Base-by-base conservation (phyloP, 192 early-diverging fungal genomes). In the Coemansia sp. region DNA sequence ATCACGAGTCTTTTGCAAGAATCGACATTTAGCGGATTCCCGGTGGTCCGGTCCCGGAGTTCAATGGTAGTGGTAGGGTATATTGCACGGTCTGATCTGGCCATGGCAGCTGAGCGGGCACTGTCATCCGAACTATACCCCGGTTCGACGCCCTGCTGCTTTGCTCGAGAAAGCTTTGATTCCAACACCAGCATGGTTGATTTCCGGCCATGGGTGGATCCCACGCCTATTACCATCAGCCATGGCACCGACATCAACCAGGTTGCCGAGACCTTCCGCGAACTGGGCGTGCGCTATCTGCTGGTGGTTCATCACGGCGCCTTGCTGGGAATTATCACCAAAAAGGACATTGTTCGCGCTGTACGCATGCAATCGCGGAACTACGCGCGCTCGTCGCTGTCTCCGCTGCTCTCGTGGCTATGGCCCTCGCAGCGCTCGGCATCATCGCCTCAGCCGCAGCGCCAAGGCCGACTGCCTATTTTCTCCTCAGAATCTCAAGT, bases 1-100 rank as follows among this genome's bases (percentile, higher is more conserved):
- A 42, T 87, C 15, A 64, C 60, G 23, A 76, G 72, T 0, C 53
- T 83, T 31, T 53, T 70, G 44, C 53, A 64, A 15, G 34, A 80
- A 14, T 63, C 85, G 14, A 51, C 82, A 12, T 80, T 82, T 40
- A 83, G 76, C n/a, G 92, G 91, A 3, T 91, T 85, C 34, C 91
- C 91, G 0, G 78, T 92, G 0, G 82, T 93, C 20, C 61, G 81
- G 36, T 80, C 81, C 2, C n/a, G 49, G 1, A 54, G 79, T 15
- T 79, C 87, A 14, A 78, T 84, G 72, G 65, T 70, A 46, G 56
- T 93, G 7, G 69, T 84, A 0, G 91, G 91, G 3, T 93, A 89
- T 60, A 86, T 92, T 17, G 75, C 76, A 11, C 71, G 85, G 15
- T 72, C 84, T 0, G 85, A 88, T 28, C 42, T 90, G 41, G 41